phyloP scores from a whole-genome alignment of 768 basidiomycete genomes.

The Phallus indusiatus region DNA sequence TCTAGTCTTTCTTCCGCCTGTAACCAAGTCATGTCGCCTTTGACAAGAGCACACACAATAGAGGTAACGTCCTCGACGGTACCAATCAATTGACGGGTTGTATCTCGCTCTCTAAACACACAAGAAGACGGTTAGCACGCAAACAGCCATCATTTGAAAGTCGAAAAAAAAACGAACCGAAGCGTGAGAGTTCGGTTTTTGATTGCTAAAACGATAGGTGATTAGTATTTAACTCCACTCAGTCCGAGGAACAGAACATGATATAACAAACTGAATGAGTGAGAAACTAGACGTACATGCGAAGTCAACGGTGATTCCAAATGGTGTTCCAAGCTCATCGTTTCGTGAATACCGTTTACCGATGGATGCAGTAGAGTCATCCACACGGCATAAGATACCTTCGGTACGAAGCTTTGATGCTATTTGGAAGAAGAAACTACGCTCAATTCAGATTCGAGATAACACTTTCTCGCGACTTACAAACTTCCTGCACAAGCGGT shows the following conservation, averaged over 20 bases:
- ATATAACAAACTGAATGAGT: background rate
- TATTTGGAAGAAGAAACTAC: conserved; percentile 23
- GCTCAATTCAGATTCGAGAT: conserved; percentile 3
- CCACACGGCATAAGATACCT: conserved; percentile 88
- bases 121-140: background rate
- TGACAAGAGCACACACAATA: conserved; percentile 68
- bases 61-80: conserved; percentile 79
- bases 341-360: conserved; percentile 97
- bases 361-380: conserved; percentile 91
- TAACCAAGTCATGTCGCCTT: conserved; percentile 68
- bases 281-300: conserved; percentile 47
- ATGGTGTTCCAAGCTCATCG: conserved; percentile 97
- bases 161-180: conserved; percentile 35
- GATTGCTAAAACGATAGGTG: conserved; percentile 47
- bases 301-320: conserved; percentile 93
- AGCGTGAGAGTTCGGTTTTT: conserved; percentile 92
- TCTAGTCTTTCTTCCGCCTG: conserved; percentile 63
- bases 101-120: conserved; percentile 77
- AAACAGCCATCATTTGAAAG: background rate
- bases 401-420: conserved; percentile 80
- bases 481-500: conserved; percentile 79
- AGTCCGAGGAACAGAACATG: no score
- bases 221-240: background rate
- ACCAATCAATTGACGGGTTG: conserved; percentile 88
- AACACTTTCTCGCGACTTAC: conserved; percentile 41